A percentile compares a stretch with the other conserved stretches of the same genome.
Conservation (phyloP, 2,329 filamentous ascomycete genomes). For the Phyllosticta paracitricarpa region DNA sequence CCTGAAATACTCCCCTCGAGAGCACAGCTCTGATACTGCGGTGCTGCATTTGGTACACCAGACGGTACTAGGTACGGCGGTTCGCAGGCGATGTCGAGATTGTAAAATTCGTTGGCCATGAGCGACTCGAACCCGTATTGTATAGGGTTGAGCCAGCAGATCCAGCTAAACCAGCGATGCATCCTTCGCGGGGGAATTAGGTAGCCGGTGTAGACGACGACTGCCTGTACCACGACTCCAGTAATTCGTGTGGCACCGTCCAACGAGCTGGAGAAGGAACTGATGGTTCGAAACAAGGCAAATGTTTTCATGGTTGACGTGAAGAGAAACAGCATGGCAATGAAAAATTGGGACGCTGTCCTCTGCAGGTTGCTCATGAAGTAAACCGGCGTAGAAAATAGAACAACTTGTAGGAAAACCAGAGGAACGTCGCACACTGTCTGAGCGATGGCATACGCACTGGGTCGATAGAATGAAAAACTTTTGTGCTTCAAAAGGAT, state of each 20-base stretch:
- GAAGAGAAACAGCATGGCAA: slow-evolving; percentile 53
- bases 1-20: slow-evolving; percentile 48
- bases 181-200: slow-evolving; percentile 30
- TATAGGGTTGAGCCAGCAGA: slow-evolving; percentile 44
- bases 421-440: slow-evolving; percentile 49
- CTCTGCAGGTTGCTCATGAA: slow-evolving; percentile 49
- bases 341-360: slow-evolving; percentile 53
- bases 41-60: slow-evolving; percentile 32
- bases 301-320: slow-evolving; percentile 38
- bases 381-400: slow-evolving; percentile 53
- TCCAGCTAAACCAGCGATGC: slow-evolving; percentile 32
- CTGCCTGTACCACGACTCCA: slow-evolving; percentile 30
- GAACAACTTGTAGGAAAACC: slow-evolving; percentile 46
- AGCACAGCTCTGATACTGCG: slow-evolving; percentile 49
- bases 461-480: slow-evolving; percentile 57
- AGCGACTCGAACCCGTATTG: slow-evolving; percentile 61
- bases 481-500: slow-evolving; percentile 62
- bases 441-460: slow-evolving; percentile 49
- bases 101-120: slow-evolving; percentile 61
- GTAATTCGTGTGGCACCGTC: slow-evolving; percentile 30
- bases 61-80: slow-evolving; percentile 47
- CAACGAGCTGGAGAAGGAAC: slow-evolving; percentile 25
- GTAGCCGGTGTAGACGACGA: slow-evolving; percentile 32
- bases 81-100: slow-evolving; percentile 44
- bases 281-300: slow-evolving; percentile 30